Base-by-base conservation (phyloP, 1,284 basidiomycete genomes). In the Rhizoctonia solani region DNA sequence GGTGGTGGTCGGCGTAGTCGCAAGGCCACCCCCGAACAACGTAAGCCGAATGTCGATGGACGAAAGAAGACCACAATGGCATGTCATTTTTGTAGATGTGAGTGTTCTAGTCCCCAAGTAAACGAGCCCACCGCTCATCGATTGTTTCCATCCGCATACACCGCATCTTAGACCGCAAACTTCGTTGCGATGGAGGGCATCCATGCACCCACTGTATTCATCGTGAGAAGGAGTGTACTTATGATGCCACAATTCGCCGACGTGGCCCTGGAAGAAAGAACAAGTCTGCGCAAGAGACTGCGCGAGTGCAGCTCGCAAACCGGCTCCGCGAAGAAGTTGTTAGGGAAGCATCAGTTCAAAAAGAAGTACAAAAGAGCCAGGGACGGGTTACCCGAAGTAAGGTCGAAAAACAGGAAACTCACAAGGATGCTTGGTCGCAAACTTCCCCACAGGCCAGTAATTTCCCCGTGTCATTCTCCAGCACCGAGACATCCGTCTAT, bases 61-160 rank as follows among this genome's bases (percentile, higher is more conserved):
- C 49, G 49, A 30, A 69, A 58, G 30, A 69, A 69, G 54, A 53
- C 66, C 11, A 47, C 34, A 14, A 69, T 69, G 68, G 68, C 68
- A 9, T 69, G 68, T 32, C 68, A 69, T 23, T 69, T 69, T 30
- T 69, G 68, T 54, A 53, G 68, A 59, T 65, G 68, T 69, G 32
- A 59, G 68, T 66, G n/a, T 13, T 46, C 67, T 37, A 8, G 14
- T n/a, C 5, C 47, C 19, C 56, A 16, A 37, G 32, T 37, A n/a
- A 21, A 21, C 25, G 39, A 6, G 14, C 27, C 13, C 14, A 4
- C 11, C 32, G 41, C 41, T 54, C 63, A 54, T 37, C 25, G 29
- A n/a, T 34, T 11, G 32, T 34, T 34, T 11, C 32, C 32, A 34
- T 34, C 32, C 41, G 41, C 41, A 49, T 49, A 49, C 23, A 32